Percentiles rank a stretch among this genome's conserved stretches.
phyloP scores from a whole-genome alignment of 2,329 filamentous ascomycete genomes.

The Grosmannia serpens region DNA sequence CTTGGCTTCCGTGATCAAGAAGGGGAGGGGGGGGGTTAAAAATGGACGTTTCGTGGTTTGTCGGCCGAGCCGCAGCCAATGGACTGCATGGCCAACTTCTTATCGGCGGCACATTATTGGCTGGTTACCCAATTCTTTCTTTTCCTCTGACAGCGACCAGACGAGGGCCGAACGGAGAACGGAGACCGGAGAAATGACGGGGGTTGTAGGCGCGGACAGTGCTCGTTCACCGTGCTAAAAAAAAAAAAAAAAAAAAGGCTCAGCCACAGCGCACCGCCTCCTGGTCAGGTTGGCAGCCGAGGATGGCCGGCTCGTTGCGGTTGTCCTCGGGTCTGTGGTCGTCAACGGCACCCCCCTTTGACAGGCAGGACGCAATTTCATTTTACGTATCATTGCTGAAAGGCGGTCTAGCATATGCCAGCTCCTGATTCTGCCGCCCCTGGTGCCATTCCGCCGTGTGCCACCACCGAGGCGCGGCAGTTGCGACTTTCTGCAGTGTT shows the following conservation, averaged over 20 bases:
- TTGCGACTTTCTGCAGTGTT: not conserved
- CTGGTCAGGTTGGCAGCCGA: not conserved
- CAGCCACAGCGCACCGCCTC: not conserved
- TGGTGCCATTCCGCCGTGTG: not conserved
- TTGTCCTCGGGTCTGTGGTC: not conserved
- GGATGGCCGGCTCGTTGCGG: not conserved
- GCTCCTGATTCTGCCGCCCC: not conserved
- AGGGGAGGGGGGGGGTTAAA: not conserved
- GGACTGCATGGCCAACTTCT: slow-evolving; percentile 1
- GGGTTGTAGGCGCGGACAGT: not conserved
- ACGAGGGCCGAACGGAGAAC: not conserved
- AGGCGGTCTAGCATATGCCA: not conserved
- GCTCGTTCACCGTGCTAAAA: not conserved
- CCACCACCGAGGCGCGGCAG: not conserved
- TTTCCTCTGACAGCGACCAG: slow-evolving; percentile 7
- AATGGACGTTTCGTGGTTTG: not conserved
- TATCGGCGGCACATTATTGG: slow-evolving; percentile 10
- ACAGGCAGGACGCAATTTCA: too few species aligned
- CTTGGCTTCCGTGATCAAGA: not conserved
- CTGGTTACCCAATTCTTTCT: slow-evolving; percentile 9
- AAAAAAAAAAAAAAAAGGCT: too few species aligned
- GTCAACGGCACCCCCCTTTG: not conserved
- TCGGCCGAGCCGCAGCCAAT: slow-evolving; percentile 4
- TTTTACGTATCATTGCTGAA: not conserved
- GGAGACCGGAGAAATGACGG: too few species aligned